Evolutionary conservation across 192 early-diverging fungal species (phyloP), one percentile per base, ranked within the genome.

Genomic region (Rhizophagus clarus): DNA sequence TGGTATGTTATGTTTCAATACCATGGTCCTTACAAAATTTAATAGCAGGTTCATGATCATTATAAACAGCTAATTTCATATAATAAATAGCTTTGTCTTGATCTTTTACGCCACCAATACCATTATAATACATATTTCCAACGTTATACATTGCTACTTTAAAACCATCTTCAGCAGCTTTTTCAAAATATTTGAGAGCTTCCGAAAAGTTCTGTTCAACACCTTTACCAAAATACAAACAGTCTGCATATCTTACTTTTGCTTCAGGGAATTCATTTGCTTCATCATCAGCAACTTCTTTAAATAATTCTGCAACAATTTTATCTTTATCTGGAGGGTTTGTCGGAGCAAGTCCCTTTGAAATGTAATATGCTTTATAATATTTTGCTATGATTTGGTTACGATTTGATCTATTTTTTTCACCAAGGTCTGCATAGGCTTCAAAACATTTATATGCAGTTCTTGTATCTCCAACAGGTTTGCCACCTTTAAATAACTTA

Each of bases 281-380:
- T 45, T 42, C 68, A 70, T 70, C 34, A 42, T 42, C 37, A n/a
- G 68, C 68, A n/a, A 40, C 31, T 70, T 70, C 68, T 45, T 70
- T 70, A 70, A 45, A 70, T 42, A 42, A 40, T 70, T 42, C 22
- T 3, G 68, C 68, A n/a, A 37, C n/a, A 10, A 15, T 32, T 12
- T 5, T 70, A 8, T 42, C 32, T 42, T 40, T 70, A 42, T 70
- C 17, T n/a, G n/a, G 42, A n/a, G 9, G 37, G 10, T 7, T 32
- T 17, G n/a, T 22, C 20, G n/a, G n/a, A 56, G 7, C 51, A 1
- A 15, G 14, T 5, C 24, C 29, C 17, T 4, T 67, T 9, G 26
- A 67, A 67, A 67, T 28, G 14, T 67, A 67, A 67, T 34, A 32
- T 17, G 28, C 64, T 31, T 31, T 31, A 67, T 31, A 67, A 20